Percentiles rank a stretch among this genome's conserved stretches.
Conservation (phyloP, 2,329 filamentous ascomycete genomes). For the Cordyceps cateniannulata region DNA sequence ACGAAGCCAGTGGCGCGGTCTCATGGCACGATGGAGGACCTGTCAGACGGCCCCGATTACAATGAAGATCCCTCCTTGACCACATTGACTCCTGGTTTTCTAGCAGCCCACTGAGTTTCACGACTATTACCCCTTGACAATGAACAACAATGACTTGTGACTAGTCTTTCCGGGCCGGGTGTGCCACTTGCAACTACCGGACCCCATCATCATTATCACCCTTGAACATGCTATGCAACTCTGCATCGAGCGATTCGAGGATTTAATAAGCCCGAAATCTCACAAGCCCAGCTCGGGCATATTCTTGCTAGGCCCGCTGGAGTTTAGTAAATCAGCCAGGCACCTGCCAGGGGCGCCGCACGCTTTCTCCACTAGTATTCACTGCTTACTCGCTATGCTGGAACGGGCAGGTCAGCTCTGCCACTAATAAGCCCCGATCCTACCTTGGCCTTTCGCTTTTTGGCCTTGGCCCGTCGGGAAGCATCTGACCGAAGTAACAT, state of each 20-base stretch:
- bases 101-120: too few relatives aligned
- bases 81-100: too few relatives aligned
- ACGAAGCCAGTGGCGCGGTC: too few relatives aligned
- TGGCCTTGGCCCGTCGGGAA: not conserved
- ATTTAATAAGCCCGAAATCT: slow-evolving; percentile 8
- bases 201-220: not conserved
- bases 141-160: too few relatives aligned
- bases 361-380: too few relatives aligned
- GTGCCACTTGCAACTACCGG: not conserved
- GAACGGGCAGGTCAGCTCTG: not conserved
- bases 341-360: not conserved
- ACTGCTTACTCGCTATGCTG: slow-evolving; percentile 10
- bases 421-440: not conserved
- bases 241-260: slow-evolving; percentile 9
- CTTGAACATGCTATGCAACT: not conserved
- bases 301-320: not conserved
- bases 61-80: too few relatives aligned
- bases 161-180: not conserved
- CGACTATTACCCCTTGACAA: too few relatives aligned
- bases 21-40: too few relatives aligned
- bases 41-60: too few relatives aligned
- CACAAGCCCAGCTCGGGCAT: not conserved
- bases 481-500: not conserved
- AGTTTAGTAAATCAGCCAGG: not conserved
- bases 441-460: not conserved